These are phyloP conservation scores for Ilyonectria destructans DNA, from an alignment of 2,329 filamentous ascomycete species.

Conservation along the genomic window DNA sequence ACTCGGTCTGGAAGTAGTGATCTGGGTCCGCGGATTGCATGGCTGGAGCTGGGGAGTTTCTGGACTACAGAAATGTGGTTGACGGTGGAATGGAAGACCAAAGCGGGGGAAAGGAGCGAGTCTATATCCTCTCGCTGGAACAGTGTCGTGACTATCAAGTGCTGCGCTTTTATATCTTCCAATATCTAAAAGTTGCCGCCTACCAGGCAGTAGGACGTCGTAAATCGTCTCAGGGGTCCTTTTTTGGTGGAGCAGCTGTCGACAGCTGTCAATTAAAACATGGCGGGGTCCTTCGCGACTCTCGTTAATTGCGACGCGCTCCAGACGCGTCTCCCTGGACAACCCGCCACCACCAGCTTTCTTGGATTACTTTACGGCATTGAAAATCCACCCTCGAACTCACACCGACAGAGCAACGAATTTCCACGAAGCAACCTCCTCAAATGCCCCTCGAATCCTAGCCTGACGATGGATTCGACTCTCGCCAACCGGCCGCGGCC, in stretches of 20 bases:
- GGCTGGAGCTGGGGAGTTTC: conserved; percentile 49
- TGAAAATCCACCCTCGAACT: conserved; percentile 7
- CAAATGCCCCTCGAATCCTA: conserved; percentile 31
- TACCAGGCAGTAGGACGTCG: conserved; percentile 23
- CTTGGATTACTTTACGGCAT: conserved; percentile 3
- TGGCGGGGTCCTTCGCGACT: conserved; percentile 50
- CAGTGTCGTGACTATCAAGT: conserved; percentile 12
- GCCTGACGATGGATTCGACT: conserved; percentile 53
- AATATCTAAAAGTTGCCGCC: conserved; percentile 17
- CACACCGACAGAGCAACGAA: conserved; percentile 3
- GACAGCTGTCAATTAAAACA: conserved; percentile 30
- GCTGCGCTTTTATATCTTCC: neutral
- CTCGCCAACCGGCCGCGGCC: conserved; percentile 67
- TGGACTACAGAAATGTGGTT: neutral
- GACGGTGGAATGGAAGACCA: neutral
- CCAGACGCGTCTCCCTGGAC: conserved; percentile 56
- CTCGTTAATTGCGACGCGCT: conserved; percentile 60
- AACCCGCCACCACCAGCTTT: conserved; percentile 26
- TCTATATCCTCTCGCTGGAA: neutral
- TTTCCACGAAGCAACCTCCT: neutral
- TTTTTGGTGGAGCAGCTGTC: conserved; percentile 39
- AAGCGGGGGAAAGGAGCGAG: neutral
- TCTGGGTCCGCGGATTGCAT: conserved; percentile 82
- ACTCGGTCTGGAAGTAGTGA: conserved; percentile 96
- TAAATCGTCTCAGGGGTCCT: conserved; percentile 27